Conservation (phyloP, 1,284 basidiomycete genomes). For the Ceratobasidium sp. region DNA sequence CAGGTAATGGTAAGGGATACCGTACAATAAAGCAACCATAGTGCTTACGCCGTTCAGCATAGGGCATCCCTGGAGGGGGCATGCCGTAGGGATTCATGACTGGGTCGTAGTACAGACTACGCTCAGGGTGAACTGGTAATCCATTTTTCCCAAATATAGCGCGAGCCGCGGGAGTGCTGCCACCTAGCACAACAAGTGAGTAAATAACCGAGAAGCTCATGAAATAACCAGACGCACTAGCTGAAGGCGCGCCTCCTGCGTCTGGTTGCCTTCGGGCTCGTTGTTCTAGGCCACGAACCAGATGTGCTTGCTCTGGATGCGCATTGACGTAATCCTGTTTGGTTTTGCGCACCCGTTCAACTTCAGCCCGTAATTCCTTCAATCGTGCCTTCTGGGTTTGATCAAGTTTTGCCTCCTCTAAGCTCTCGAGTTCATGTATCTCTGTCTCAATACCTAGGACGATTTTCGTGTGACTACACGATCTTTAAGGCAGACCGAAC, state of each 20-base stretch:
- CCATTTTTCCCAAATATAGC: slow-evolving; percentile 82
- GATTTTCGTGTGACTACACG: neutral
- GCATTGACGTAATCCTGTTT: slow-evolving; percentile 92
- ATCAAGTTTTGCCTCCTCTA: slow-evolving; percentile 73
- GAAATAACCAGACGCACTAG: slow-evolving; percentile 37
- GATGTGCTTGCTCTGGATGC: slow-evolving; percentile 87
- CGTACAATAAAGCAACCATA: slow-evolving; percentile 46
- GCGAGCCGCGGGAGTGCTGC: slow-evolving; percentile 51
- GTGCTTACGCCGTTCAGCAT: slow-evolving; percentile 81
- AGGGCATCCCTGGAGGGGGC: slow-evolving; percentile 97
- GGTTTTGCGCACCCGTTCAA: slow-evolving; percentile 82
- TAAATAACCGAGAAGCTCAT: slow-evolving; percentile 48
- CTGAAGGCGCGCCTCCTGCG: slow-evolving; percentile 56
- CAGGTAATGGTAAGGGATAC: neutral
- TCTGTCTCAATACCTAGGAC: slow-evolving; percentile 47
- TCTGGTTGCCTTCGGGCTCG: slow-evolving; percentile 23
- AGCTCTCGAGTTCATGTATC: slow-evolving; percentile 47
- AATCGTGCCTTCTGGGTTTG: slow-evolving; percentile 74
- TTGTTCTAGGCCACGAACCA: slow-evolving; percentile 70
- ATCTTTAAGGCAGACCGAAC: neutral
- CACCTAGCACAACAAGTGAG: slow-evolving; percentile 64
- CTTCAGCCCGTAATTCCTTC: slow-evolving; percentile 77
- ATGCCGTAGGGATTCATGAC: slow-evolving; percentile 95
- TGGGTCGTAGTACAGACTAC: slow-evolving; percentile 93
- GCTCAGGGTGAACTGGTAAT: slow-evolving; percentile 84